Evolutionary conservation across 1,139 yeast genomes (phyloP), one percentile per base, ranked within the genome.

Genomic region (Lodderomyces theae): DNA sequence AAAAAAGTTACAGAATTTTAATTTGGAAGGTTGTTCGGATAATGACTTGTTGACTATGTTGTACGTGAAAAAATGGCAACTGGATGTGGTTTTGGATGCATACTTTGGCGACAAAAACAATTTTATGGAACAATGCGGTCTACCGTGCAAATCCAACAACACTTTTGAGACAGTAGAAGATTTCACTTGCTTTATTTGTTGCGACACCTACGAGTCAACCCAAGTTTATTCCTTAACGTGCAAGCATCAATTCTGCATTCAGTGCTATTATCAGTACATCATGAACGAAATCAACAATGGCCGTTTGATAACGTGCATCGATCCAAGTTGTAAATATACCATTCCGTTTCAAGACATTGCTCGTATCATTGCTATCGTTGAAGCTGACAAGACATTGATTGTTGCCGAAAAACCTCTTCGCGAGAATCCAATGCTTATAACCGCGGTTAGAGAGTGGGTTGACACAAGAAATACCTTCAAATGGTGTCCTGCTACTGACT

Each of bases 401-500:
- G 24, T 36, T 19, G 35, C 41, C 3, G 45, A 40, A 3, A 47
- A 44, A 19, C 35, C 39, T 4, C 24, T 48, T 18, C n/a, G 22
- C 23, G 37, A 34, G 15, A 49, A 50, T 31, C 49, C 45, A 10
- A 57, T 62, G 24, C 48, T 63, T 22, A 50, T 50, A 9, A 46
- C 60, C 8, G 54, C 61, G 23, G 72, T 82, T 3, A 77, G 73
- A 44, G 61, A 67, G 12, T 80, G 70, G 50, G 77, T 87, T 16
- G 78, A 77, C 34, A 50, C 60, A 1, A 71, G 74, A 42, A 69
- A 69, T 32, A 66, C 65, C 30, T 74, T 72, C 51, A 76, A 75
- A 49, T 83, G 92, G 85, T 92, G 98, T 59, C 97, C 97, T 0
- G 83, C 86, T 1, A 85, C 95, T 0, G 95, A 86, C 54, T 92